Conservation (phyloP, 2,329 filamentous ascomycete genomes). For the Cryphonectria parasitica region DNA sequence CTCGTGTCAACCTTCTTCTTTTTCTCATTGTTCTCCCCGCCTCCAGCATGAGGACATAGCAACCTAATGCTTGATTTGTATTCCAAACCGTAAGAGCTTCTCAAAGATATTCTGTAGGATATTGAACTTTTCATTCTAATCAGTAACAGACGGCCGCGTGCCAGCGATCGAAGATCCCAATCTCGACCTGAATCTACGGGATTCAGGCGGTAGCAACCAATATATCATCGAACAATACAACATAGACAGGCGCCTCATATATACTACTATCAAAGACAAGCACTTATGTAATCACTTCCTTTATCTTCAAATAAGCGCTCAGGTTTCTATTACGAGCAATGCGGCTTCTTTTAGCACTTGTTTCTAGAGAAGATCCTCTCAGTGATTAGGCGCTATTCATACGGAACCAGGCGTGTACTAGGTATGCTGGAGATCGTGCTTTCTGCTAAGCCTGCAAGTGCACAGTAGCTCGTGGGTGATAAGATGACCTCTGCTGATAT, state of each 20-base stretch:
- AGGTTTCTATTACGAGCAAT: constrained; percentile 51
- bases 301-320: constrained; percentile 48
- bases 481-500: constrained; percentile 34
- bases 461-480: constrained; percentile 35
- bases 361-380: constrained; percentile 36
- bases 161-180: constrained; percentile 41
- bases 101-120: too few species aligned
- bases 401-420: constrained; percentile 34
- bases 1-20: neutral
- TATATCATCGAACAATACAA: constrained; percentile 37
- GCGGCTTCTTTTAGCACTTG: constrained; percentile 37
- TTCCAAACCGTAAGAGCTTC: too few species aligned
- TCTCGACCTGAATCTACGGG: constrained; percentile 37
- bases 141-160: constrained; percentile 33
- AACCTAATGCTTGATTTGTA: too few species aligned
- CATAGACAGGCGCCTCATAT: constrained; percentile 31
- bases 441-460: constrained; percentile 24
- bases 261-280: constrained; percentile 29
- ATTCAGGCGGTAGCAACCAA: constrained; percentile 32
- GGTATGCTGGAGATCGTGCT: constrained; percentile 33
- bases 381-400: constrained; percentile 33
- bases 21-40: neutral
- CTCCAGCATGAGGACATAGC: too few species aligned
- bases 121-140: too few species aligned
- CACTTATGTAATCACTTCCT: constrained; percentile 39